Evolutionary conservation across 305 asterid species (phyloP).

Genomic region (Petunia hybrid): DNA sequence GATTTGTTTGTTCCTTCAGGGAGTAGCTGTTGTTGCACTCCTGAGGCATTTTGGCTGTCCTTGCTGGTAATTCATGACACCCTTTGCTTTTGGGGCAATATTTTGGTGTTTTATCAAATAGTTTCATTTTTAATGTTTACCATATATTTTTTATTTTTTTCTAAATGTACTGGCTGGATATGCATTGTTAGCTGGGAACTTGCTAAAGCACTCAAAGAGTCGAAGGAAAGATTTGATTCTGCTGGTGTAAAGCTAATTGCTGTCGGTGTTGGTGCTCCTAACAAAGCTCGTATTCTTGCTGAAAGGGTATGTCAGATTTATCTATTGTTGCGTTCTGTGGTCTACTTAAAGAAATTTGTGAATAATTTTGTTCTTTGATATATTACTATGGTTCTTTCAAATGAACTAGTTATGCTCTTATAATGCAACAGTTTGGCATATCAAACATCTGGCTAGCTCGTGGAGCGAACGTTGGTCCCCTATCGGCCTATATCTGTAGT

Average conservation of each 20-base stretch:
- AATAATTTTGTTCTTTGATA: background rate
- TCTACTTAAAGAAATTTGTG: background rate
- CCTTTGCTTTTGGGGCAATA: background rate
- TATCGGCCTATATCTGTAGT: background rate
- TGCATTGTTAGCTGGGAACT: conserved; percentile 77
- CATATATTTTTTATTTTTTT: background rate
- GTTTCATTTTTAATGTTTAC: conserved; percentile 30
- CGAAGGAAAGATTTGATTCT: conserved; percentile 69
- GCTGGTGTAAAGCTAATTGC: conserved; percentile 88
- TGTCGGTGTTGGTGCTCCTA: conserved; percentile 89
- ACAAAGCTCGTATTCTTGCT: conserved; percentile 79
- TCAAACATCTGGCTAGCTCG: background rate
- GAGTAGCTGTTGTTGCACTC: conserved; percentile 86
- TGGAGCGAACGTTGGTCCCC: background rate
- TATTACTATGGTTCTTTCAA: background rate
- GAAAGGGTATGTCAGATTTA: conserved; percentile 60
- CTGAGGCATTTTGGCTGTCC: conserved; percentile 92
- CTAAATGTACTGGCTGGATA: background rate
- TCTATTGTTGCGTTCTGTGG: background rate
- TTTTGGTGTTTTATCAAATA: conserved; percentile 13
- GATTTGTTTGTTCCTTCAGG: conserved; percentile 48
- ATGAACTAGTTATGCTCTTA: background rate
- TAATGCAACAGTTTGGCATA: background rate
- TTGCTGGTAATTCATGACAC: conserved; percentile 68
- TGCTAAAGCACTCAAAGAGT: conserved; percentile 71